Base-by-base conservation (phyloP, 176 grass and related monocot genomes). In the Elymus sibiricus region DNA sequence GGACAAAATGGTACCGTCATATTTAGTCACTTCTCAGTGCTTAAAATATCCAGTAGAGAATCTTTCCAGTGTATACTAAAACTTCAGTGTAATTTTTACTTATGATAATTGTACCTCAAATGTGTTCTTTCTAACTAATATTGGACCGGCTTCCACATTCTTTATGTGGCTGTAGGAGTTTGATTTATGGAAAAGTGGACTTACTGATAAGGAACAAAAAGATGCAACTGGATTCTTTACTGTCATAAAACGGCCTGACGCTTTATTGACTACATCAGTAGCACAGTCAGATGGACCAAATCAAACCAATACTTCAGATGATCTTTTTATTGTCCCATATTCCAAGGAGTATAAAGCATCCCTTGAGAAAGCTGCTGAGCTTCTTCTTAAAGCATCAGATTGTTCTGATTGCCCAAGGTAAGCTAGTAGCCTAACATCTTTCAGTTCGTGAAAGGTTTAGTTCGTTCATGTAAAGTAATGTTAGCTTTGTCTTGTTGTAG, bases 371-470 rank as follows among this genome's bases (percentile, higher is more conserved):
- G 90, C 88, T 77, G 80, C 93, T 29, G 88, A 92, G 25, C 78
- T 94, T 85, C 93, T 98, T 84, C 64, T 38, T 53, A 89, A 87
- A 82, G 95, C 95, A 89, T 91, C 91, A 73, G 90, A 90, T 35
- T 81, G 92, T 67, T 92, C 91, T 87, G 89, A 95, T 91, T 90
- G 88, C 87, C 85, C 88, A 85, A 94, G 95, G 95, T 95, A 90
- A 80, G 16, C 16, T 80, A 35, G 22, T 87, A 59, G 58, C 80
- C 17, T 49, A 72, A 39, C 32, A 62, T 16, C 59, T 56, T 73
- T 71, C 40, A 64, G 13, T 46, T 82, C 65, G 61, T 75, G 16
- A 76, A 69, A 34, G 55, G 31, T 74, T 29, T 83, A 86, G 60
- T 82, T 37, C n/a, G 1, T 68, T 71, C 74, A 13, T 81, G 9